These are phyloP conservation scores for Perkinsus chesapeaki DNA, from an alignment of 169 alveolate species.

Conservation along the genomic window DNA sequence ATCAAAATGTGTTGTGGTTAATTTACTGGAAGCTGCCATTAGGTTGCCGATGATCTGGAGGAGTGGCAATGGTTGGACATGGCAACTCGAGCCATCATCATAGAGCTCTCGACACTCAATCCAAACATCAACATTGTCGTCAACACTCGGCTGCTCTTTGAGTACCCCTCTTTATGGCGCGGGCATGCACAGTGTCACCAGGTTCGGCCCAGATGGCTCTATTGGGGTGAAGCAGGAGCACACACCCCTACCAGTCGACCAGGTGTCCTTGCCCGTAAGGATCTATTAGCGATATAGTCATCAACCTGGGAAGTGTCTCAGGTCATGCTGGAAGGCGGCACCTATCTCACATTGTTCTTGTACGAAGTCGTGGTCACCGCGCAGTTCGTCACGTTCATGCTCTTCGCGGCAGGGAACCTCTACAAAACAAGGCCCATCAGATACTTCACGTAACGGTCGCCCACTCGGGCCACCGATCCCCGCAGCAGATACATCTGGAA, in stretches of 20 bases:
- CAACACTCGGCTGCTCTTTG: background rate
- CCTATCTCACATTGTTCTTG: background rate
- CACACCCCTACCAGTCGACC: background rate
- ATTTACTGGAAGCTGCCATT: no score
- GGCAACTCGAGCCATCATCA: background rate
- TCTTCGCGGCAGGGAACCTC: background rate
- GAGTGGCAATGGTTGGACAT: background rate
- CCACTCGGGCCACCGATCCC: background rate
- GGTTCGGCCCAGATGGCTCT: background rate
- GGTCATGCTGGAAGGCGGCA: background rate
- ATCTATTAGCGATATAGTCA: background rate
- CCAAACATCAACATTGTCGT: background rate
- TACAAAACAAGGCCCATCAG: background rate
- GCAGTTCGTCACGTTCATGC: background rate
- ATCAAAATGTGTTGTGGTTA: no score
- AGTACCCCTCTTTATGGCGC: background rate
- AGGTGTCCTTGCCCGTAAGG: background rate
- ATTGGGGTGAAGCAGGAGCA: background rate
- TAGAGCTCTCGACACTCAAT: background rate
- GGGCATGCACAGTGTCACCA: background rate
- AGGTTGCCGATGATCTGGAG: background rate
- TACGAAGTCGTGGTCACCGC: background rate
- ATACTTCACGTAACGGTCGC: background rate
- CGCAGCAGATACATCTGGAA: background rate
- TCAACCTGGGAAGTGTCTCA: background rate